Evolutionary conservation across 495 filamentous ascomycete species (phyloP).

Genomic region (Gamarada debralockiae): DNA sequence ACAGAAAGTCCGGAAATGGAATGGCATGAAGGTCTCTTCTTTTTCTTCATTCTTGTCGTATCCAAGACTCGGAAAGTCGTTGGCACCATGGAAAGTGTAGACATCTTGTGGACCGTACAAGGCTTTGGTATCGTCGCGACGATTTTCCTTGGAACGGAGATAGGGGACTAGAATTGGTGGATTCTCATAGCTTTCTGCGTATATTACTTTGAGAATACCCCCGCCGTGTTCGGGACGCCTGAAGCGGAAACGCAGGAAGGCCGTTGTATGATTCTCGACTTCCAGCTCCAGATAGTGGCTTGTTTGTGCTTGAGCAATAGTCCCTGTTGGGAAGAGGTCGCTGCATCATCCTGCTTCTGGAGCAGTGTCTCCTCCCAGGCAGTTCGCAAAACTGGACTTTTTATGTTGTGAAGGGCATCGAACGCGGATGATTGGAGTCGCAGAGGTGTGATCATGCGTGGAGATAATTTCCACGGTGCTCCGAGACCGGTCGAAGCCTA

Average conservation of each 20-base stretch:
- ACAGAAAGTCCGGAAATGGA: conserved; percentile 40
- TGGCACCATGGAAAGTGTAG: neutral
- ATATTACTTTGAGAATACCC: conserved; percentile 1
- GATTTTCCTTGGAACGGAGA: conserved; percentile 4
- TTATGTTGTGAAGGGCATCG: neutral
- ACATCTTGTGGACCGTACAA: conserved; percentile 8
- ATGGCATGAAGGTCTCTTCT: conserved; percentile 28
- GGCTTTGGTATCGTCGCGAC: neutral
- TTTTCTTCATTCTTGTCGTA: neutral
- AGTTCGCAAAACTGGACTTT: neutral
- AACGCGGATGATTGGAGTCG: neutral
- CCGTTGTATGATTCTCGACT: conserved; percentile 4
- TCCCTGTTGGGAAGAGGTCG: neutral
- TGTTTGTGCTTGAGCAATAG: neutral
- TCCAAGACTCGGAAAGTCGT: neutral
- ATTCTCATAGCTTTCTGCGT: conserved; percentile 10
- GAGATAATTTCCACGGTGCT: conserved; percentile 4
- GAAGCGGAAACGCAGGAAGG: conserved; percentile 4
- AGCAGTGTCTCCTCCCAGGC: neutral
- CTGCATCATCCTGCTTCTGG: neutral
- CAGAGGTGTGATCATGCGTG: neutral
- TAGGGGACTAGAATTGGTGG: neutral
- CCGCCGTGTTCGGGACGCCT: neutral
- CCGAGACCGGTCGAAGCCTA: neutral
- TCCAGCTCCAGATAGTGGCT: conserved; percentile 1